A percentile compares a stretch with the other conserved stretches of the same genome.
phyloP scores from a whole-genome alignment of 495 filamentous ascomycete genomes.

The Staphylotrichum longicolle region DNA sequence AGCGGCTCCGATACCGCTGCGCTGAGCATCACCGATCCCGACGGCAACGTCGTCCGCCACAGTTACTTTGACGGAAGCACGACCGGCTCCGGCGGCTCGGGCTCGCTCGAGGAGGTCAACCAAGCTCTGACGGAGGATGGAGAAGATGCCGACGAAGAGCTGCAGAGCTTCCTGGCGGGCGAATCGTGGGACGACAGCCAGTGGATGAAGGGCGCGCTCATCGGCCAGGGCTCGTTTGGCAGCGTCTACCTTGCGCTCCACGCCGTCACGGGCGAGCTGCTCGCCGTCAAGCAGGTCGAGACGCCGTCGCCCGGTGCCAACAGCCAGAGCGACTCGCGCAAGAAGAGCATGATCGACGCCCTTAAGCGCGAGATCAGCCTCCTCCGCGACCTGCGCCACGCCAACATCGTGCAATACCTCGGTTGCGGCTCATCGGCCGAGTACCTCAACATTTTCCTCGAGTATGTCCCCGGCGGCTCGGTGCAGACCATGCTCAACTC shows the following conservation, averaged over 20 bases:
- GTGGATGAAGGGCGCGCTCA: slow-evolving; percentile 98
- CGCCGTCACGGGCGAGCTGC: slow-evolving; percentile 92
- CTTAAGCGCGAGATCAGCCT: slow-evolving; percentile 95
- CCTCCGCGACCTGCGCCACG: slow-evolving; percentile 88
- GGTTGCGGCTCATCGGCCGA: slow-evolving; percentile 87
- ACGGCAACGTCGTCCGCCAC: slow-evolving; percentile 61
- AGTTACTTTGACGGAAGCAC: slow-evolving; percentile 88
- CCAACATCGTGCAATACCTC: slow-evolving; percentile 97
- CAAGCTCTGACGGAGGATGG: slow-evolving; percentile 79
- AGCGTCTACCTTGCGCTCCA: slow-evolving; percentile 97
- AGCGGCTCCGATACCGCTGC: slow-evolving; percentile 67
- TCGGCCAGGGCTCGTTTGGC: slow-evolving; percentile 95
- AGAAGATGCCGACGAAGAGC: slow-evolving; percentile 76
- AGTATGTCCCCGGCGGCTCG: slow-evolving; percentile 96
- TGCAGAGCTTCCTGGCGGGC: slow-evolving; percentile 79
- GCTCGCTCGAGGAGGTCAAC: slow-evolving; percentile 52
- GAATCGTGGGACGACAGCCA: slow-evolving; percentile 93
- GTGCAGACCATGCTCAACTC: slow-evolving; percentile 98
- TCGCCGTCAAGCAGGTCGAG: slow-evolving; percentile 98
- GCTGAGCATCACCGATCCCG: slow-evolving; percentile 70
- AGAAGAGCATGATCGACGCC: slow-evolving; percentile 96
- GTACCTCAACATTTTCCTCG: slow-evolving; percentile 98
- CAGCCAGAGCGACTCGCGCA: slow-evolving; percentile 78
- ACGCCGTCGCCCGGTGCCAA: slow-evolving; percentile 77
- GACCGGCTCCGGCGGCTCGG: slow-evolving; percentile 59